Base-by-base conservation (phyloP, 2,329 filamentous ascomycete species). In the Leptographium radiaticola region DNA sequence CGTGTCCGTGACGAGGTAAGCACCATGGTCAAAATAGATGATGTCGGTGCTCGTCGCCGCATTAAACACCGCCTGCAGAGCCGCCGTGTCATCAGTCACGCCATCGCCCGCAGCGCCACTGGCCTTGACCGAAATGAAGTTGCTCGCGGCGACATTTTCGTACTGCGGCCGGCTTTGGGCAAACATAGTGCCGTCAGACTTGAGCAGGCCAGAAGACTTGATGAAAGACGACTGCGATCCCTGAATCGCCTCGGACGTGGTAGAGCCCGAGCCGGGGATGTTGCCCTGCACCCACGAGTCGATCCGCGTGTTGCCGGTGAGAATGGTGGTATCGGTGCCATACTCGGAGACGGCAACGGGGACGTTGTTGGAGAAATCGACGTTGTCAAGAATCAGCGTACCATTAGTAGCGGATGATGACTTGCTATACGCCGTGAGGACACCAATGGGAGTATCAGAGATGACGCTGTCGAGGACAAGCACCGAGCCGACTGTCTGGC, bases 141-240 rank as follows among this genome's bases (percentile, higher is more conserved):
- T 78, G 56, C 74, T 76, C n/a, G 75, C 78, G 4, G 81, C 68
- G 2, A 87, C 69, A 44, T 72, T 71, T 64, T 86, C 80, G 65
- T 97, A 98, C 67, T 95, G 87, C 15, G 93, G 93, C 76, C 93
- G 95, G 67, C 83, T 85, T 60, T 86, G 85, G 59, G 89, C 86
- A 65, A 90, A 89, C 62, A 96, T 74, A 40, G 79, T 82, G 59
- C 87, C 87, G 30, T 74, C 67, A 48, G 65, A 64, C 58, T 81
- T 75, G 42, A 90, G 74, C 16, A 97, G 82, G 30, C 67, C 71
- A 13, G 73, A 68, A 8, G 89, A 86, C 71, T 88, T 91, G 53
- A 70, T 65, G 42, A 81, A 71, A 31, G 74, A 71, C 57, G 66
- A 72, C 60, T 80, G 72, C 8, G 74, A 61, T 40, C 71, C 79